A percentile compares a stretch with the other conserved stretches of the same genome.
These are phyloP conservation scores for Zoysia pacifica DNA, from an alignment of 176 grass and related monocot species.

Conservation along the genomic window DNA sequence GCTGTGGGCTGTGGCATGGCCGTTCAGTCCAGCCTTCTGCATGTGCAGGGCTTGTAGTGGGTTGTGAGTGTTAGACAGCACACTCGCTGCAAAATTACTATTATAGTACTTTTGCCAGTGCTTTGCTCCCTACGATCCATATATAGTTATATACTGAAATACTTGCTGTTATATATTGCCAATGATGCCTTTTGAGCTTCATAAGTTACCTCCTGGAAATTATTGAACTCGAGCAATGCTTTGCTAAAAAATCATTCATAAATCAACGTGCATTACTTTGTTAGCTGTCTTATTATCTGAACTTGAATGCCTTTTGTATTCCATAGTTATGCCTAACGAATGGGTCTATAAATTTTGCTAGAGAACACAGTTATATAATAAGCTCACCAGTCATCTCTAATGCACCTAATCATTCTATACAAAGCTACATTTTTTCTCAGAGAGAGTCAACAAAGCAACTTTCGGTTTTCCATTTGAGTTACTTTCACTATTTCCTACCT, in stretches of 20 bases:
- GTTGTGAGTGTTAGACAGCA: neutral
- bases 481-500: slow-evolving; percentile 1
- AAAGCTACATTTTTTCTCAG: neutral
- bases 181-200: neutral
- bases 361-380: neutral
- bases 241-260: neutral
- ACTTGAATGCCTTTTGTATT: neutral
- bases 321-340: neutral
- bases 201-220: neutral
- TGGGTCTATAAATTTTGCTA: neutral
- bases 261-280: slow-evolving; percentile 5
- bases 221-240: neutral
- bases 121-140: neutral
- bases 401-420: neutral
- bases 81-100: neutral
- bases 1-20: slow-evolving; percentile 15
- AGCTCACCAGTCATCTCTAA: neutral
- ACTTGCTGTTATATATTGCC: neutral
- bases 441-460: slow-evolving; percentile 4
- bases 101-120: neutral
- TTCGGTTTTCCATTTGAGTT: neutral
- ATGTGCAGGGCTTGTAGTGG: slow-evolving; percentile 11
- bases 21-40: slow-evolving; percentile 18
- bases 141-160: neutral
- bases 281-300: neutral